Evolutionary conservation across 192 early-diverging fungal genomes (phyloP).

Genomic region (Podila epigama): DNA sequence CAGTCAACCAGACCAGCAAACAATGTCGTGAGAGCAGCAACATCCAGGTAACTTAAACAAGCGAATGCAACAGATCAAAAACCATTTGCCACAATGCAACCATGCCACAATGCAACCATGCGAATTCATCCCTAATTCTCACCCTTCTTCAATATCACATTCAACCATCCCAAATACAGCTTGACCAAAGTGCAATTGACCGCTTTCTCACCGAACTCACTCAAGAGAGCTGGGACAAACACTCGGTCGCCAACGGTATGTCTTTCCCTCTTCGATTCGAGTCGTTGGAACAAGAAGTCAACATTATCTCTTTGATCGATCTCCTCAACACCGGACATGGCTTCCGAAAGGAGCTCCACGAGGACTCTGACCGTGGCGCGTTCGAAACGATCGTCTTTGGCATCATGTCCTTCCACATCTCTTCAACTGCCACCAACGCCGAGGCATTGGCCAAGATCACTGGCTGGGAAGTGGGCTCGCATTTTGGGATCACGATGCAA

Average conservation of each 20-base stretch:
- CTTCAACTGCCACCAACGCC: constrained; percentile 64
- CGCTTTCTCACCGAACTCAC: constrained; percentile 31
- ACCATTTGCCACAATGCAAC: too few species aligned
- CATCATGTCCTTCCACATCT: constrained; percentile 83
- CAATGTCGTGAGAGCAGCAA: constrained; percentile 41
- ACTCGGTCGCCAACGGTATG: constrained; percentile 59
- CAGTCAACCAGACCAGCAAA: constrained; percentile 21
- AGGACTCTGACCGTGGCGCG: constrained; percentile 68
- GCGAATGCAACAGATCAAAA: too few species aligned
- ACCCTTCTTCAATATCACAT: background rate
- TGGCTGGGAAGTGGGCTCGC: constrained; percentile 65
- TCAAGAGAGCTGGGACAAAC: constrained; percentile 49
- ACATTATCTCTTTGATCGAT: constrained; percentile 76
- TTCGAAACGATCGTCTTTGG: constrained; percentile 84
- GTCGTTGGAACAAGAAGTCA: constrained; percentile 75
- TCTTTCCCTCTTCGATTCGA: constrained; percentile 81
- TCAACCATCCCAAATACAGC: constrained; percentile 1
- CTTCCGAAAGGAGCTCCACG: constrained; percentile 72
- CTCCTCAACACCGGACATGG: constrained; percentile 83
- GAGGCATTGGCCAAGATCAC: constrained; percentile 64
- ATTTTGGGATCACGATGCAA: constrained; percentile 79
- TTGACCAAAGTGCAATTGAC: constrained; percentile 25
- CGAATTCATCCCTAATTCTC: background rate
- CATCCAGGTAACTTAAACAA: constrained; percentile 33
- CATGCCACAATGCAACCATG: too few species aligned